Evolutionary conservation across 164 flowering plant genomes (phyloP), one percentile per base, ranked within the genome.

Genomic region (Magnolia officinalis): DNA sequence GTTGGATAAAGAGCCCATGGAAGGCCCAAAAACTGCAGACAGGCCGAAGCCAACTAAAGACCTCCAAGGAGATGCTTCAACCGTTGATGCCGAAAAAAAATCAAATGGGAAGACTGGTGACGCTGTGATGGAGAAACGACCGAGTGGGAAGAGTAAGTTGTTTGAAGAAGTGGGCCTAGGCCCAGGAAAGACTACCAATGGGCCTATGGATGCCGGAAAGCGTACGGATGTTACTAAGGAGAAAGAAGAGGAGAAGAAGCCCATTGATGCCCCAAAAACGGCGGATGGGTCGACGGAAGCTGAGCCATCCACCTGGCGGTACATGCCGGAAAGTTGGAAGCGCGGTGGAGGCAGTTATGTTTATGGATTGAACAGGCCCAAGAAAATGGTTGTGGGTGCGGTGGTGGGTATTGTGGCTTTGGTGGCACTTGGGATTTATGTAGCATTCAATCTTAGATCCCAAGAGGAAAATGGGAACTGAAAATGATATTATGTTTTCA

Each of bases 341-440:
- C 31, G 55, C 63, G 4, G 55, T 31, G 67, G 24, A 8, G 52
- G 68, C 21, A n/a, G 8, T 51, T 1, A 7, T 45, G 37, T 20
- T 19, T 63, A 8, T 1, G 68, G 68, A 16, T 9, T 65, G 6
- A 20, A 21, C 45, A 72, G 24, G 64, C 45, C 58, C 31, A 74
- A 26, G 59, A 50, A 52, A 45, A 19, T 75, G 64, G 24, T 67
- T 16, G 71, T 75, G 72, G 67, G 49, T 67, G 72, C 55, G 72
- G 8, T 75, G 50, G 77, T 75, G 52, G 51, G 70, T 20, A 24
- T 18, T 19, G 10, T 64, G 72, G 72, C 67, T 50, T 51, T 75
- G 23, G 50, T 67, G 63, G 77, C 61, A 51, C 11, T 75, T 49
- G 77, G 72, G 51, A 3, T 75, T 13, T 75, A 67, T 55, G 49